These are phyloP conservation scores for Penicillium odoratum DNA, from an alignment of 495 filamentous ascomycete species.

Conservation along the genomic window DNA sequence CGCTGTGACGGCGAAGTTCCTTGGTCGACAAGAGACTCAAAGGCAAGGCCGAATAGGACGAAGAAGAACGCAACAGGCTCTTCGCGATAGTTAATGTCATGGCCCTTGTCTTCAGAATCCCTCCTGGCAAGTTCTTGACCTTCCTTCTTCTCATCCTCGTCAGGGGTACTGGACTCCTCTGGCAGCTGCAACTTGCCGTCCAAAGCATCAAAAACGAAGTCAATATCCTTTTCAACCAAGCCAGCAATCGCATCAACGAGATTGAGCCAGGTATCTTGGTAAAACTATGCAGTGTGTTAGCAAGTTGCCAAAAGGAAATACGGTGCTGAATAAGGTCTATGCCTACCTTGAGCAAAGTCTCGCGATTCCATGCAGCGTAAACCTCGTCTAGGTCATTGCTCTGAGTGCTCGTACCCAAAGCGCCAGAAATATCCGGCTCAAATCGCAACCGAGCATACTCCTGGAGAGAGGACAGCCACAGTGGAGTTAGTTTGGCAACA, in stretches of 20 bases:
- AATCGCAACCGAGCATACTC: slow-evolving; percentile 94
- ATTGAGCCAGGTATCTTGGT: slow-evolving; percentile 96
- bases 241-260: slow-evolving; percentile 97
- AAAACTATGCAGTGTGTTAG: slow-evolving; percentile 62
- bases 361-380: slow-evolving; percentile 90
- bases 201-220: slow-evolving; percentile 94
- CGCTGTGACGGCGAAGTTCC: slow-evolving; percentile 76
- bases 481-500: slow-evolving; percentile 79
- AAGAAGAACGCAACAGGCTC: slow-evolving; percentile 99
- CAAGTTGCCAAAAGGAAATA: neutral
- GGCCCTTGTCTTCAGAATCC: slow-evolving; percentile 53
- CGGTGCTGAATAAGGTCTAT: no score
- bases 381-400: slow-evolving; percentile 84
- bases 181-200: slow-evolving; percentile 66
- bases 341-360: slow-evolving; percentile 76
- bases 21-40: slow-evolving; percentile 87
- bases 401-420: slow-evolving; percentile 63
- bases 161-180: slow-evolving; percentile 20
- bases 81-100: slow-evolving; percentile 93
- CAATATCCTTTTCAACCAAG: slow-evolving; percentile 94
- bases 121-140: slow-evolving; percentile 45
- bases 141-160: slow-evolving; percentile 43
- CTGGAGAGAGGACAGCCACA: slow-evolving; percentile 90
- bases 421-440: slow-evolving; percentile 94
- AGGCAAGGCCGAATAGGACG: slow-evolving; percentile 92